Evolutionary conservation across 352 stramenopile genomes (phyloP).

Genomic region (Pythium aquatile): DNA sequence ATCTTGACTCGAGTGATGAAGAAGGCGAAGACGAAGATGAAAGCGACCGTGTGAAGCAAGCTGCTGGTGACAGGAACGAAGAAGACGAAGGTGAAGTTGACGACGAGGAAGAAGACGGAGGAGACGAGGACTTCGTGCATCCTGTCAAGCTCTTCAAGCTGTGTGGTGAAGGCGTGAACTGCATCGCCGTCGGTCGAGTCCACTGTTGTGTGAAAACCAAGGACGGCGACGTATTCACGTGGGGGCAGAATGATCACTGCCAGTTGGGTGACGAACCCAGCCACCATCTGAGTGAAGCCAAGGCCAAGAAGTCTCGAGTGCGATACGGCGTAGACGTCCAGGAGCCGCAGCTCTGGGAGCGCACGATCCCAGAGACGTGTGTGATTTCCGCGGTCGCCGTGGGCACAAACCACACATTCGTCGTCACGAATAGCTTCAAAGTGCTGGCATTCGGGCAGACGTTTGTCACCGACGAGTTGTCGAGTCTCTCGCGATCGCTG

Average conservation of each 20-base stretch:
- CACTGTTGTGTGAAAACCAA: slow-evolving; percentile 78
- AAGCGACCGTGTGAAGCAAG: not conserved
- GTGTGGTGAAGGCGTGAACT: slow-evolving; percentile 64
- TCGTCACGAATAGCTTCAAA: slow-evolving; percentile 44
- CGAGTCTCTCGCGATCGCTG: slow-evolving; percentile 50
- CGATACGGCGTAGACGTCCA: slow-evolving; percentile 58
- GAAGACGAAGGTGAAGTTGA: slow-evolving; percentile 8
- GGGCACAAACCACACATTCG: slow-evolving; percentile 75
- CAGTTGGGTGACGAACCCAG: slow-evolving; percentile 66
- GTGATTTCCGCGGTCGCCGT: slow-evolving; percentile 55
- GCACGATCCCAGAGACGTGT: slow-evolving; percentile 58
- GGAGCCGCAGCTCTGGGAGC: slow-evolving; percentile 68
- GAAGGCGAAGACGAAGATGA: slow-evolving; percentile 28
- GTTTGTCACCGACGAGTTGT: slow-evolving; percentile 61
- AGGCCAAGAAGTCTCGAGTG: slow-evolving; percentile 54
- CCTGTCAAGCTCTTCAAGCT: slow-evolving; percentile 64
- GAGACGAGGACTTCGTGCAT: slow-evolving; percentile 64
- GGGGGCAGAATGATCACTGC: slow-evolving; percentile 83
- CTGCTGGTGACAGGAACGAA: not conserved
- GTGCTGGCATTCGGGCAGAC: slow-evolving; percentile 69
- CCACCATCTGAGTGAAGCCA: slow-evolving; percentile 52
- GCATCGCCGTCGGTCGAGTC: slow-evolving; percentile 71
- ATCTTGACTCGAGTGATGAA: slow-evolving; percentile 54
- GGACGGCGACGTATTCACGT: slow-evolving; percentile 81
- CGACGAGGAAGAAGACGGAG: slow-evolving; percentile 43